Base-by-base conservation (phyloP, 2,329 filamentous ascomycete species). In the Cladosporium velox region DNA sequence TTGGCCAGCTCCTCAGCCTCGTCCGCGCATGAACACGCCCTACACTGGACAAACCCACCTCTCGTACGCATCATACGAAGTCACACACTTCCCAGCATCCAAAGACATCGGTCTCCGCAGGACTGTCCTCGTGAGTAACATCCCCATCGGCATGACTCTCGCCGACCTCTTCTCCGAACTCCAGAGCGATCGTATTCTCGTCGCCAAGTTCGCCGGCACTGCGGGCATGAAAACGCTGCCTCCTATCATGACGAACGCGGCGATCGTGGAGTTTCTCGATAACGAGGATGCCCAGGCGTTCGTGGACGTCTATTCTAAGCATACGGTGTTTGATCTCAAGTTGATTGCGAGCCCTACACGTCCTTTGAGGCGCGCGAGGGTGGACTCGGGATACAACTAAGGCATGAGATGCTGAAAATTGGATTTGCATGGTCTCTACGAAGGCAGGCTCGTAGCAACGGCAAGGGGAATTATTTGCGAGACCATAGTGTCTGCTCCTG, bases 81-180 rank as follows among this genome's bases (percentile, higher is more conserved):
- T 51, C 55, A 18, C 44, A 62, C 28, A 51, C 65, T 4, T 57
- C 64, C 15, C 32, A 11, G 5, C 28, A 18, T 55, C 52, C 28
- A 30, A 11, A 18, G 34, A 44, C 24, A 4, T 12, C 24, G 7
- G 57, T 6, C 30, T 65, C n/a, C 38, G 35, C 24, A 70, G 71
- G 2, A 71, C 70, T 1, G 70, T 74, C 7, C 57, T 71, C 32
- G 69, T 76, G 47, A 67, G 44, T 52, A 68, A 69, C 59, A 67
- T 76, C 35, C 68, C 72, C 2, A 18, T 66, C 1, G 64, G 59
- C 21, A 69, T 67, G 24, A 66, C 65, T 1, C 65, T 74, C 11
- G 52, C 67, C 51, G 64, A 70, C 3, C 64, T 74, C 15, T 68
- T 75, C 26, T 67, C 69, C n/a, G 66, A 64, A 5, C 64, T 75